Evolutionary conservation across 805 yeast genomes (phyloP).

Genomic region (Huiozyma sinensis): DNA sequence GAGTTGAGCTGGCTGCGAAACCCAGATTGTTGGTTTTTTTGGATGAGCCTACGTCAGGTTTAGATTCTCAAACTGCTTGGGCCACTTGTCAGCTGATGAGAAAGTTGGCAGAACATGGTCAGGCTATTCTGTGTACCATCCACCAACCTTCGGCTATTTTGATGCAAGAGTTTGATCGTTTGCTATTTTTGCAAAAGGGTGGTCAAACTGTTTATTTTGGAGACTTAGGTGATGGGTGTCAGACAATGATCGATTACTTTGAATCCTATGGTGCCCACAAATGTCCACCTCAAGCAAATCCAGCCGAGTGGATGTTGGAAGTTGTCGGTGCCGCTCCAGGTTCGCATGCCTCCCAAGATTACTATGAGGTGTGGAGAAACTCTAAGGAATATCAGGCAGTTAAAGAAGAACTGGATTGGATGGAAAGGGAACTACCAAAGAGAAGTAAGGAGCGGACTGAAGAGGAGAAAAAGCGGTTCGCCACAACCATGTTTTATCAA

Average conservation of each 20-base stretch:
- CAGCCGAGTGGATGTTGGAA: constrained; percentile 89
- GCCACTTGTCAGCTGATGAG: constrained; percentile 51
- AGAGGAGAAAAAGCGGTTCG: constrained; percentile 32
- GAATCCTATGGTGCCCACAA: constrained; percentile 53
- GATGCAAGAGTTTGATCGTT: constrained; percentile 67
- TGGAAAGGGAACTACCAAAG: constrained; percentile 50
- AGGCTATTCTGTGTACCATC: constrained; percentile 62
- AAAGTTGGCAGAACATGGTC: constrained; percentile 48
- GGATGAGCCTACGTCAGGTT: constrained; percentile 62
- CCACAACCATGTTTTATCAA: constrained; percentile 35
- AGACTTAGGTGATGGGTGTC: constrained; percentile 48
- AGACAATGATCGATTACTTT: constrained; percentile 51
- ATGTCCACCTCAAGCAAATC: constrained; percentile 64
- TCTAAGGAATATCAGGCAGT: constrained; percentile 54
- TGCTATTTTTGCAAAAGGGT: constrained; percentile 58
- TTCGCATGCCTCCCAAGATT: constrained; percentile 61
- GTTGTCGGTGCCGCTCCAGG: constrained; percentile 81
- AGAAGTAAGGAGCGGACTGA: constrained; percentile 26
- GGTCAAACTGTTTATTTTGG: constrained; percentile 72
- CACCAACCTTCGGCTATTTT: constrained; percentile 81
- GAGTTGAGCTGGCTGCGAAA: constrained; percentile 57
- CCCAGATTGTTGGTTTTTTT: constrained; percentile 49
- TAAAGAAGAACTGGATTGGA: constrained; percentile 44
- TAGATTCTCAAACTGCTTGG: constrained; percentile 63
- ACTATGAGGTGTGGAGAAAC: constrained; percentile 65